A percentile compares a stretch with the other conserved stretches of the same genome.
phyloP scores from a whole-genome alignment of 2,329 filamentous ascomycete species.

The Fonsecaea pedrosoi region DNA sequence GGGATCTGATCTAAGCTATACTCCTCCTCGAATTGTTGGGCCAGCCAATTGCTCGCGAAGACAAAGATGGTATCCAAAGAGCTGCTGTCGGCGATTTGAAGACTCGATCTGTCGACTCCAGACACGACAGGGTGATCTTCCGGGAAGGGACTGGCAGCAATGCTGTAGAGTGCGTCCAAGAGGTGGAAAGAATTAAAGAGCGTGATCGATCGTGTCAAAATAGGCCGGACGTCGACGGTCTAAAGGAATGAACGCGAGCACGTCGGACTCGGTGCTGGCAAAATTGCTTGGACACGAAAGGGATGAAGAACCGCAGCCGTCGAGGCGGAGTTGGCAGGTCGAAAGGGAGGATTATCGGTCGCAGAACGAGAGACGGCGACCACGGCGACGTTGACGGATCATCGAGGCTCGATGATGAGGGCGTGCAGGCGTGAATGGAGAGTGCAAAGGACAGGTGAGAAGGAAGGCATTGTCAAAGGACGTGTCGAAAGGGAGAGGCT shows the following conservation, averaged over 20 bases:
- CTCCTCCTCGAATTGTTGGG: conserved; percentile 30
- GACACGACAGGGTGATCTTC: neutral
- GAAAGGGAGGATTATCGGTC: conserved; percentile 38
- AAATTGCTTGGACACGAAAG: conserved; percentile 28
- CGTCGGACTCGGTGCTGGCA: conserved; percentile 31
- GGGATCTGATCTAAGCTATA: conserved; percentile 13
- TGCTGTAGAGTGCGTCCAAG: conserved; percentile 8
- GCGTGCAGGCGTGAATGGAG: conserved; percentile 19
- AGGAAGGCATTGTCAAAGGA: conserved; percentile 25
- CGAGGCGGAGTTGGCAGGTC: conserved; percentile 32
- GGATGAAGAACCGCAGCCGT: conserved; percentile 24
- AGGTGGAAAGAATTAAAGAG: conserved; percentile 24
- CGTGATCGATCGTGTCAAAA: conserved; percentile 28
- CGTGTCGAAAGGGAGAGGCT: conserved; percentile 23
- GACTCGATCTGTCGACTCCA: neutral
- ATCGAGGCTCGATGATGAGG: conserved; percentile 39
- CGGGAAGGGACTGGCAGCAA: neutral
- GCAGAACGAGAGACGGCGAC: conserved; percentile 41
- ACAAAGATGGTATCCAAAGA: conserved; percentile 28
- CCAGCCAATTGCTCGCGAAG: conserved; percentile 35
- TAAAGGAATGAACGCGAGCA: conserved; percentile 39
- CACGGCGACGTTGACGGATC: conserved; percentile 42
- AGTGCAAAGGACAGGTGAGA: conserved; percentile 17
- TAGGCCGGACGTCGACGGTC: conserved; percentile 23
- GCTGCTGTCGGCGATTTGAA: neutral